Conservation (phyloP, 345 rosid species). For the Citrus medica region DNA sequence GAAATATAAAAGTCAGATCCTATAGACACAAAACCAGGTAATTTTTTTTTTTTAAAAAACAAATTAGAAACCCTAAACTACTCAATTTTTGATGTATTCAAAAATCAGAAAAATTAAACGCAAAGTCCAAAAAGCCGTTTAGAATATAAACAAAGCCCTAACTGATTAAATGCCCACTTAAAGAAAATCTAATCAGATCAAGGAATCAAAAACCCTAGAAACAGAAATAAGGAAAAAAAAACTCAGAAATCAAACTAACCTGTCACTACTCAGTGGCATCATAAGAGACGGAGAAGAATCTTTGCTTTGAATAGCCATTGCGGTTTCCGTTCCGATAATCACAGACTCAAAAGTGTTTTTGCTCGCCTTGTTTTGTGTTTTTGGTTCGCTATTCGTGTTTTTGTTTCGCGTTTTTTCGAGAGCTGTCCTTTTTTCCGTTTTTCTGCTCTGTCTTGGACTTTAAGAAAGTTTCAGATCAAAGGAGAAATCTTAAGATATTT, state of each 20-base stretch:
- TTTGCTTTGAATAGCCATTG: background rate
- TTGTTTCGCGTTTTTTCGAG: background rate
- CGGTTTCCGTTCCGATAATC: background rate
- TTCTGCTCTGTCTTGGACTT: too few species aligned
- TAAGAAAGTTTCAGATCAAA: background rate
- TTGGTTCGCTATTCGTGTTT: background rate
- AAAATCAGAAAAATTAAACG: background rate
- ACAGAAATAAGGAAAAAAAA: background rate
- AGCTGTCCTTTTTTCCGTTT: too few species aligned
- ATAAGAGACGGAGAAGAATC: conserved; percentile 15
- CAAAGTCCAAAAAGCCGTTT: background rate
- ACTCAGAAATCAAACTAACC: conserved; percentile 28
- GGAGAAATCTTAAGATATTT: rapidly evolving
- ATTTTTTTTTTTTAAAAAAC: background rate
- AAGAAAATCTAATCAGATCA: background rate
- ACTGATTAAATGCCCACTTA: background rate
- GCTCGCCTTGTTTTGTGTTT: background rate
- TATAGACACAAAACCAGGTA: background rate
- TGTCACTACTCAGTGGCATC: conserved; percentile 30
- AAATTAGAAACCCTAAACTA: background rate
- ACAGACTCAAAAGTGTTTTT: background rate
- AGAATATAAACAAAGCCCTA: background rate
- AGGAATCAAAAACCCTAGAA: background rate
- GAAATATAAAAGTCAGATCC: background rate
- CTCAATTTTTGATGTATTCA: background rate